Conservation (phyloP, 75 land plant species). For the Pinus taeda region DNA sequence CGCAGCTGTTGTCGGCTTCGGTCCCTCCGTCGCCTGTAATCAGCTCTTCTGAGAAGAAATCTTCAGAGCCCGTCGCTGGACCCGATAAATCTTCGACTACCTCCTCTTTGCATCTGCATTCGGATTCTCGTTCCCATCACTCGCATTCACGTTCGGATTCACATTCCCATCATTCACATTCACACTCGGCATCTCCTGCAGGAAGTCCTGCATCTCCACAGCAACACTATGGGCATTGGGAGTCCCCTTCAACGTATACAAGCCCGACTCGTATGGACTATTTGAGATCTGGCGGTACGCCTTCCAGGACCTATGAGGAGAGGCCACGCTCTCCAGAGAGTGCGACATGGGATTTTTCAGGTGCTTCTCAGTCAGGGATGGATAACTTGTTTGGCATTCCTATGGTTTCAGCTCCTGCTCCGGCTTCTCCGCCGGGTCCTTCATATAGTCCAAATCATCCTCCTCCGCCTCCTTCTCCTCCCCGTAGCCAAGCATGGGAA, state of each 20-base stretch:
- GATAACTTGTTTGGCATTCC: slow-evolving; percentile 28
- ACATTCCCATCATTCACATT: slow-evolving; percentile 31
- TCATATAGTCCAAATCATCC: slow-evolving; percentile 18
- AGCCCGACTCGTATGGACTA: slow-evolving; percentile 33
- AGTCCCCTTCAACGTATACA: slow-evolving; percentile 13
- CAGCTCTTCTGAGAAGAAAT: slow-evolving; percentile 1
- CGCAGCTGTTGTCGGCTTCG: slow-evolving; percentile 6
- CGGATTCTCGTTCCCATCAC: slow-evolving; percentile 17
- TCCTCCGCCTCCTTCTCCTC: slow-evolving; percentile 71
- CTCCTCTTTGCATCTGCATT: slow-evolving; percentile 24
- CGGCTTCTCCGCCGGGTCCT: slow-evolving; percentile 16
- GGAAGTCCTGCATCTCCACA: background rate
- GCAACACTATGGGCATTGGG: slow-evolving; percentile 8
- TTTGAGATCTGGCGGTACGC: slow-evolving; percentile 27
- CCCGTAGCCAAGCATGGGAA: slow-evolving; percentile 50
- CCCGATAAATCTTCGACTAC: slow-evolving; percentile 12
- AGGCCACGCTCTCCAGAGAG: slow-evolving; percentile 32
- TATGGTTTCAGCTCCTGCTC: slow-evolving; percentile 13
- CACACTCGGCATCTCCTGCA: slow-evolving; percentile 11
- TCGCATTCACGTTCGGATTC: slow-evolving; percentile 29
- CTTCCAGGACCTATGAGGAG: slow-evolving; percentile 31
- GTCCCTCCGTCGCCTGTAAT: slow-evolving; percentile 15
- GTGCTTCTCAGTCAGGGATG: slow-evolving; percentile 7
- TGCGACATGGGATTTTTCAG: slow-evolving; percentile 1
- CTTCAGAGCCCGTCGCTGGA: background rate